Conservation (phyloP, 495 filamentous ascomycete genomes). For the Letharia lupina region DNA sequence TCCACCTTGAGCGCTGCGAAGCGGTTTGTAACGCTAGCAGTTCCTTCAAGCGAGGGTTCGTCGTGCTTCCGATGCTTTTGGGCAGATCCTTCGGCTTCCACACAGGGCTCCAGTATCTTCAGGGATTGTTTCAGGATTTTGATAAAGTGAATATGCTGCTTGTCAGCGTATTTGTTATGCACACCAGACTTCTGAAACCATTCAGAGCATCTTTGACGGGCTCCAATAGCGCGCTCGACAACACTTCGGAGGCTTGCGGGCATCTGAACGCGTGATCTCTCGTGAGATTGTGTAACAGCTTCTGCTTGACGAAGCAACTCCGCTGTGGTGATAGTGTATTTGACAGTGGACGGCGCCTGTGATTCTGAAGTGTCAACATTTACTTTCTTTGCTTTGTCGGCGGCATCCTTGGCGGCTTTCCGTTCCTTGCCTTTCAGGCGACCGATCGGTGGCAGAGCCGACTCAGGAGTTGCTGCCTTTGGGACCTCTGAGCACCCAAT, state of each 20-base stretch:
- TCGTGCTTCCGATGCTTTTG: not conserved
- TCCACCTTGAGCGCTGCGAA: constrained; percentile 12
- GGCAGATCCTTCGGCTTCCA: not conserved
- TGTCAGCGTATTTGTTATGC: constrained; percentile 5
- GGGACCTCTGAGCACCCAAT: not conserved
- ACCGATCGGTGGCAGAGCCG: not conserved
- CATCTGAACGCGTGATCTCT: constrained; percentile 4
- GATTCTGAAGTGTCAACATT: not conserved
- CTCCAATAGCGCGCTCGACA: constrained; percentile 17
- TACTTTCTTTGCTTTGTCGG: constrained; percentile 4
- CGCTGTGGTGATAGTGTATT: constrained; percentile 14
- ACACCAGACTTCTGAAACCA: constrained; percentile 20
- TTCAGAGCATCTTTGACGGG: constrained; percentile 17
- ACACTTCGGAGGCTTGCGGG: constrained; percentile 11
- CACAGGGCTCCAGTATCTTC: constrained; percentile 11
- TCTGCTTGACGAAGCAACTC: constrained; percentile 20
- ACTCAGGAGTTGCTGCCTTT: not conserved
- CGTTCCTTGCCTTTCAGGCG: constrained; percentile 15
- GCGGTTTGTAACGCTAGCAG: not conserved
- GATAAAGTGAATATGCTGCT: constrained; percentile 14
- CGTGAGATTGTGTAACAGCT: constrained; percentile 6
- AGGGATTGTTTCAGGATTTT: constrained; percentile 11
- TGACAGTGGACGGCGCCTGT: not conserved
- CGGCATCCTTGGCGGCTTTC: constrained; percentile 13
- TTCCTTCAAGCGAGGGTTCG: not conserved